Percentiles rank a stretch among this genome's conserved stretches.
Evolutionary conservation across 257 asterid genomes (phyloP).

Genomic region (Nicotiana benthamiana): DNA sequence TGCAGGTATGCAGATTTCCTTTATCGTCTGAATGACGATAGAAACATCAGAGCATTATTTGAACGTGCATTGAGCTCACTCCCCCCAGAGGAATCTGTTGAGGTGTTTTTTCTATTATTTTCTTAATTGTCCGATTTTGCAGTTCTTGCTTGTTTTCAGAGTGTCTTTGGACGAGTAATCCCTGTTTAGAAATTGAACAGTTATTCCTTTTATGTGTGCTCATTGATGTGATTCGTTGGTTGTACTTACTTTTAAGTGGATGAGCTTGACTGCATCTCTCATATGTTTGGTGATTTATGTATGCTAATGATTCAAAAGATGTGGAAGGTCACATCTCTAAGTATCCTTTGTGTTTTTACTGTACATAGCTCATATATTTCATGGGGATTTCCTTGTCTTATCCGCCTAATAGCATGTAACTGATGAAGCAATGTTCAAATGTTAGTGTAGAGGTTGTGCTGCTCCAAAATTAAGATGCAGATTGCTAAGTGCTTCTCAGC

Average conservation of each 20-base stretch:
- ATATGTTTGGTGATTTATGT: neutral
- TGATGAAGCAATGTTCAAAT: neutral
- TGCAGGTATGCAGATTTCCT: constrained; percentile 97
- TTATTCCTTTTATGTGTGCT: neutral
- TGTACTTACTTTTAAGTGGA: neutral
- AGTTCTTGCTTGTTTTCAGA: neutral
- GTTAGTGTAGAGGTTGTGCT: neutral
- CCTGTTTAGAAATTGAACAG: neutral
- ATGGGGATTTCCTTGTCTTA: neutral
- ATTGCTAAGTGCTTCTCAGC: neutral
- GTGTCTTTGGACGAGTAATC: neutral
- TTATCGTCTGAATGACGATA: constrained; percentile 87
- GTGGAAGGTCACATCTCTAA: neutral
- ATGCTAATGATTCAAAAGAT: constrained; percentile 1
- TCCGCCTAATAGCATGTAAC: neutral
- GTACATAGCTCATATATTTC: neutral
- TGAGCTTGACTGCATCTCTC: neutral
- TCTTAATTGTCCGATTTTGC: neutral
- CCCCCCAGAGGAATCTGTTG: constrained; percentile 88
- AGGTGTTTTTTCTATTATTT: constrained; percentile 36
- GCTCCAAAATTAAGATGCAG: neutral
- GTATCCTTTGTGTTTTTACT: neutral
- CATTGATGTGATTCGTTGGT: neutral
- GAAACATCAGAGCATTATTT: constrained; percentile 92
- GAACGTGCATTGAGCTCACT: constrained; percentile 92